phyloP scores from a whole-genome alignment of 176 grass and related monocot species.

The Triticum monococcum region DNA sequence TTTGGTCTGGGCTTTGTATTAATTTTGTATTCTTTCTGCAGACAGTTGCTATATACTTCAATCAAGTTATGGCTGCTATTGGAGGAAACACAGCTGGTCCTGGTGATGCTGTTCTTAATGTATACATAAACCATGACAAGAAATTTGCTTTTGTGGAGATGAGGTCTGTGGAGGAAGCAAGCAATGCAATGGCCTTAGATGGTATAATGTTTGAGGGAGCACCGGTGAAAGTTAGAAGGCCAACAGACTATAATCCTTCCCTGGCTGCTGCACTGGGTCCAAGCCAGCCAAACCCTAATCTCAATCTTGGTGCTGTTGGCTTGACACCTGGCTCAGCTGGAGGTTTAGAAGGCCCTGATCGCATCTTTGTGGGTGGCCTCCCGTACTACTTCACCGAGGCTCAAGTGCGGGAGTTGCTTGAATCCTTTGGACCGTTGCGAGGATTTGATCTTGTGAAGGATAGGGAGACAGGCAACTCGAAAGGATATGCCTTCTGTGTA shows the following conservation, averaged over 20 bases:
- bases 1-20: background rate
- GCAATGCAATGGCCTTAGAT: constrained; percentile 98
- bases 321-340: constrained; percentile 86
- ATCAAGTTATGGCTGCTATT: constrained; percentile 95
- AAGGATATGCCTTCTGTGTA: constrained; percentile 97
- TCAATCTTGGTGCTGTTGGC: constrained; percentile 91
- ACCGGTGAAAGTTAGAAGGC: constrained; percentile 92
- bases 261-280: constrained; percentile 91
- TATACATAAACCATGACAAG: constrained; percentile 99
- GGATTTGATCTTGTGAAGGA: constrained; percentile 99
- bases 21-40: constrained; percentile 29
- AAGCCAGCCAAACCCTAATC: constrained; percentile 92
- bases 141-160: constrained; percentile 99
- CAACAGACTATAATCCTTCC: constrained; percentile 94
- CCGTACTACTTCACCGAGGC: constrained; percentile 97
- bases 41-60: constrained; percentile 96
- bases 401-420: constrained; percentile 91
- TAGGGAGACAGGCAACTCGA: constrained; percentile 93
- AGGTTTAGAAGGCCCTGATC: constrained; percentile 93
- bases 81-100: constrained; percentile 96
- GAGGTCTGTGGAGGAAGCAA: constrained; percentile 99
- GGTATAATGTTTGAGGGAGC: constrained; percentile 97
- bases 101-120: constrained; percentile 98
- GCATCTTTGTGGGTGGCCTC: constrained; percentile 93
- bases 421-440: constrained; percentile 89